Base-by-base conservation (phyloP, 257 asterid genomes). In the Plantago ovata region DNA sequence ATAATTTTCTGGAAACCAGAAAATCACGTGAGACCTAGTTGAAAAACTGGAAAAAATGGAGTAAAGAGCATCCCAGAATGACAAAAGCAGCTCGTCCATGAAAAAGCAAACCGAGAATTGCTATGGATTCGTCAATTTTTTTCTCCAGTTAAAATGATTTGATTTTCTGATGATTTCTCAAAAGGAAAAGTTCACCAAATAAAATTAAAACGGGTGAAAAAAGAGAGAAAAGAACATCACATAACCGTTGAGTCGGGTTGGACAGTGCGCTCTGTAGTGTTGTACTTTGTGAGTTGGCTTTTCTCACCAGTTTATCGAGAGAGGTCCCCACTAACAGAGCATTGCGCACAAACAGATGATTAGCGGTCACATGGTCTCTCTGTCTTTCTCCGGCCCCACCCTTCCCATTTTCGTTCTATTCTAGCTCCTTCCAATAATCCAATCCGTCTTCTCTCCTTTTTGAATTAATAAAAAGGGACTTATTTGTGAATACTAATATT, bases 331-430 rank as follows among this genome's bases (percentile, higher is more conserved):
- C 7, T 3, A 28, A 28, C 36, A 28, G 36, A 56, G 69, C 63
- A 23, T 58, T 38, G 67, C 67, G 58, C 71, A 43, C 69, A 69
- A 56, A 58, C 73, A 70, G 74, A 79, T 73, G 73, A 86, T 79
- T 79, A 75, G 65, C 66, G 64, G 47, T 77, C 93, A 86, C 95
- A 75, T 86, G 95, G 80, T 67, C 71, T 65, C 16, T 67, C 84
- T 73, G 87, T 77, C 38, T 32, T 61, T 14, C 20, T 8, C 0
- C 12, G 63, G 67, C 54, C 84, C 81, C 73, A 58, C 36, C 36
- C 66, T 11, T 55, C 36, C 71, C 74, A 21, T 70, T 46, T 54
- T 51, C 54, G 10, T 11, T 46, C 24, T 24, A 39, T 19, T 5
- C 24, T 38, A 38, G 43, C 5, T 9, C 15, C 14, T 38, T 38